phyloP scores from a whole-genome alignment of 768 basidiomycete genomes.

The Tricholoma saponaceum region DNA sequence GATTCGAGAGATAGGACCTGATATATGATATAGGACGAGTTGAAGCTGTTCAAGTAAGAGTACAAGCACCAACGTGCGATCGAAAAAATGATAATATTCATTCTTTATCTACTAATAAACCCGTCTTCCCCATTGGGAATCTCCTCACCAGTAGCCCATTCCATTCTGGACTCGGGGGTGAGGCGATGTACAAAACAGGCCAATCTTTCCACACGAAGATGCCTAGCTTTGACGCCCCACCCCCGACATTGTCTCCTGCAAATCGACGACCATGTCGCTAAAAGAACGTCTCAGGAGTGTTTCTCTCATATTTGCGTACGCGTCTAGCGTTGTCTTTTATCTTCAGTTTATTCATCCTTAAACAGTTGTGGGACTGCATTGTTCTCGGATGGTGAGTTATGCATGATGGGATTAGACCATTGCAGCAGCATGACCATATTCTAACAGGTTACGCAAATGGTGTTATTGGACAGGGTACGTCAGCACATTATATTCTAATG shows the following conservation, averaged over 20 bases:
- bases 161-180: no score
- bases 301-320: slow-evolving; percentile 81
- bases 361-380: slow-evolving; percentile 82
- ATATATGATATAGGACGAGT: no score
- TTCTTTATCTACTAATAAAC: no score
- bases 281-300: slow-evolving; percentile 44
- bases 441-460: slow-evolving; percentile 72
- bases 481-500: not conserved
- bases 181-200: slow-evolving; percentile 2
- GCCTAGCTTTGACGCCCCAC: slow-evolving; percentile 1
- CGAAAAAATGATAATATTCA: no score
- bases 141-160: no score
- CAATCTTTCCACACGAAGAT: not conserved
- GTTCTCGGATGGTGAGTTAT: slow-evolving; percentile 70
- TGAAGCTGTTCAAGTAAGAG: no score
- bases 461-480: slow-evolving; percentile 72
- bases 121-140: not conserved
- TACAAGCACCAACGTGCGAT: no score
- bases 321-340: slow-evolving; percentile 21
- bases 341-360: not conserved
- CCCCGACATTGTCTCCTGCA: not conserved
- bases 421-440: slow-evolving; percentile 3
- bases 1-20: no score
- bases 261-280: slow-evolving; percentile 10
- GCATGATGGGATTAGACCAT: not conserved